phyloP scores from a whole-genome alignment of 306 rosid species.

The Hippophae rhamnoides region DNA sequence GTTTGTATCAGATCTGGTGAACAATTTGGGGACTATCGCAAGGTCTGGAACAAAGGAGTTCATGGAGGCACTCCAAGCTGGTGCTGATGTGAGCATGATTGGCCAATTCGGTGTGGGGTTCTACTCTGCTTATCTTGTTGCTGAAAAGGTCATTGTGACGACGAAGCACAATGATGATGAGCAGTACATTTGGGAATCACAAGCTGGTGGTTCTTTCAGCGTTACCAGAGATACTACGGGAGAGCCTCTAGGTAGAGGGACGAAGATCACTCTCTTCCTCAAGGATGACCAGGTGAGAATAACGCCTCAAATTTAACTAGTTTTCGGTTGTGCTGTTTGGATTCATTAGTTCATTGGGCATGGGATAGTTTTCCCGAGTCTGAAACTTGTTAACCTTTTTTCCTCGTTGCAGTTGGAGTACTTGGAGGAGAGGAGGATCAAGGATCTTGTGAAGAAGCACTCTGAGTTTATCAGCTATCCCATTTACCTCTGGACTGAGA shows the following conservation, averaged over 20 bases:
- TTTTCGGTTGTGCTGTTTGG: not conserved
- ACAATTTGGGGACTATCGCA: constrained; percentile 32
- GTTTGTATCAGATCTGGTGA: constrained; percentile 24
- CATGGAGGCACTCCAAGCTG: constrained; percentile 31
- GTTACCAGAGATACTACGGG: constrained; percentile 19
- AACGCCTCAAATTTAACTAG: not conserved
- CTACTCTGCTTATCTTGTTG: constrained; percentile 25
- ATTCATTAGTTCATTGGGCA: too few relatives aligned
- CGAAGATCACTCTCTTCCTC: constrained; percentile 22
- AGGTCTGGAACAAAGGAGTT: constrained; percentile 34
- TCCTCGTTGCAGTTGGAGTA: constrained; percentile 6
- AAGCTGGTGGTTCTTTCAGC: constrained; percentile 27
- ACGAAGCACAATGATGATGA: constrained; percentile 36
- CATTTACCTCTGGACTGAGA: constrained; percentile 24
- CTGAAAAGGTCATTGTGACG: constrained; percentile 23
- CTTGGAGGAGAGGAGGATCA: constrained; percentile 22
- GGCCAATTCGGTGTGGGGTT: constrained; percentile 31
- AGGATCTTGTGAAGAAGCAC: constrained; percentile 22
- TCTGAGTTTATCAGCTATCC: constrained; percentile 29
- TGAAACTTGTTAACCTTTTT: not conserved
- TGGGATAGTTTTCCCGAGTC: not conserved
- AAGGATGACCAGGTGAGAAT: constrained; percentile 24
- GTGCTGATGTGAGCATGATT: constrained; percentile 36
- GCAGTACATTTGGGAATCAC: constrained; percentile 27
- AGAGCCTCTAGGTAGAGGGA: constrained; percentile 23